These are phyloP conservation scores for Xerocomellus chrysenteron DNA, from an alignment of 768 basidiomycete genomes.

Conservation along the genomic window DNA sequence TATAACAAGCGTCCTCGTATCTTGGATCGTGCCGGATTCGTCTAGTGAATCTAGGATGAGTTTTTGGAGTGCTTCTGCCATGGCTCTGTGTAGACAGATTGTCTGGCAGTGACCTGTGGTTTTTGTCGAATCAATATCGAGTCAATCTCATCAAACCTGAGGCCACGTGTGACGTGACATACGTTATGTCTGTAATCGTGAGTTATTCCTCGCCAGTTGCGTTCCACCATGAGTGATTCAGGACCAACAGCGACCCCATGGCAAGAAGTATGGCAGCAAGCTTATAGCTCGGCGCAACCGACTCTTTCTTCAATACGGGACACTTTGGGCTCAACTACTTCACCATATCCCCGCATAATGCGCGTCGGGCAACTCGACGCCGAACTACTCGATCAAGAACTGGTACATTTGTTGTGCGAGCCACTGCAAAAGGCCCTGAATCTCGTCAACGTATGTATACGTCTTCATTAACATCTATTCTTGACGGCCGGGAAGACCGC, in stretches of 20 bases:
- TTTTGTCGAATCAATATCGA: background rate
- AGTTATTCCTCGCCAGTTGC: background rate
- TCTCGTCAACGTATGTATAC: slow-evolving; percentile 57
- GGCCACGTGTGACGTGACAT: slow-evolving; percentile 12
- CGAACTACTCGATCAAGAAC: slow-evolving; percentile 84
- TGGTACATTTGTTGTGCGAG: slow-evolving; percentile 76
- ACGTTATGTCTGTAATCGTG: background rate
- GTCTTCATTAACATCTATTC: background rate
- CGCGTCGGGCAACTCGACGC: slow-evolving; percentile 93
- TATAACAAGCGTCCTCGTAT: slow-evolving; percentile 66
- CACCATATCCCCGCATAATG: slow-evolving; percentile 48
- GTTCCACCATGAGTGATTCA: slow-evolving; percentile 15
- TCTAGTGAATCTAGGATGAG: slow-evolving; percentile 75
- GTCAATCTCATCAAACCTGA: slow-evolving; percentile 19
- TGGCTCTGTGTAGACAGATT: slow-evolving; percentile 25
- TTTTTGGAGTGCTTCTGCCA: slow-evolving; percentile 81
- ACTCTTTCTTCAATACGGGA: slow-evolving; percentile 48
- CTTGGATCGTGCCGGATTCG: slow-evolving; percentile 50
- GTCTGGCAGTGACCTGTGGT: background rate
- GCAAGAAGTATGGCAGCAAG: slow-evolving; percentile 51
- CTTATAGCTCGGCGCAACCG: slow-evolving; percentile 63
- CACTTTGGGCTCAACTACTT: slow-evolving; percentile 32
- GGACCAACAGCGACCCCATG: slow-evolving; percentile 14
- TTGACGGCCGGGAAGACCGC: slow-evolving; percentile 45
- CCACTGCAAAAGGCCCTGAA: slow-evolving; percentile 75